Percentiles rank a stretch among this genome's conserved stretches.
Evolutionary conservation across 805 yeast genomes (phyloP).

Genomic region (Scheffersomyces spartinae): DNA sequence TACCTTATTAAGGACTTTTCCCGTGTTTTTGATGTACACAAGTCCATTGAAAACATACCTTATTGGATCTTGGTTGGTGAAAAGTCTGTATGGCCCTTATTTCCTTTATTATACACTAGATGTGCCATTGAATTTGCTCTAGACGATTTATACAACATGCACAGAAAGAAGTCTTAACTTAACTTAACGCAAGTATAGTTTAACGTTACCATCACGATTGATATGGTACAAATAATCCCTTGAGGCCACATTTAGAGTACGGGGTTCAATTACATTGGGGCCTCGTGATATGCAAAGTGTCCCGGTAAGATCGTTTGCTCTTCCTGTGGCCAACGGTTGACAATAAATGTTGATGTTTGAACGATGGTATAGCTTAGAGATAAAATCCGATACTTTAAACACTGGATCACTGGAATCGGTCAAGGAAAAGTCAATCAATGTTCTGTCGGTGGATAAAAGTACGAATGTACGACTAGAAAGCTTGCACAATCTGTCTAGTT

Average conservation of each 20-base stretch:
- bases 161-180: slow-evolving; percentile 14
- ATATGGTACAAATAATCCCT: slow-evolving; percentile 53
- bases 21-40: slow-evolving; percentile 66
- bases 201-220: slow-evolving; percentile 40
- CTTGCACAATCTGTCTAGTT: slow-evolving; percentile 21
- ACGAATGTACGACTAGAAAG: slow-evolving; percentile 23
- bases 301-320: slow-evolving; percentile 78
- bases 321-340: slow-evolving; percentile 64
- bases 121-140: slow-evolving; percentile 84
- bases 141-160: slow-evolving; percentile 55
- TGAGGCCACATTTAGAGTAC: too few relatives aligned
- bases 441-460: slow-evolving; percentile 27
- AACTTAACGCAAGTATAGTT: slow-evolving; percentile 31
- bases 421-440: slow-evolving; percentile 16
- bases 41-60: slow-evolving; percentile 60
- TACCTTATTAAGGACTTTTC: slow-evolving; percentile 62
- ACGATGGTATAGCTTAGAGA: slow-evolving; percentile 36
- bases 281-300: slow-evolving; percentile 52
- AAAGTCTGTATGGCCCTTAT: slow-evolving; percentile 83
- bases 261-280: slow-evolving; percentile 37
- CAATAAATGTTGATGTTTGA: slow-evolving; percentile 43
- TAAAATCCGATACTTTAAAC: slow-evolving; percentile 35
- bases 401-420: slow-evolving; percentile 16
- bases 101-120: slow-evolving; percentile 75
- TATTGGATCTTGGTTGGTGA: slow-evolving; percentile 91